A percentile compares a stretch with the other conserved stretches of the same genome.
Conservation (phyloP, 148 eudicot genomes). For the Agrostemma githago region DNA sequence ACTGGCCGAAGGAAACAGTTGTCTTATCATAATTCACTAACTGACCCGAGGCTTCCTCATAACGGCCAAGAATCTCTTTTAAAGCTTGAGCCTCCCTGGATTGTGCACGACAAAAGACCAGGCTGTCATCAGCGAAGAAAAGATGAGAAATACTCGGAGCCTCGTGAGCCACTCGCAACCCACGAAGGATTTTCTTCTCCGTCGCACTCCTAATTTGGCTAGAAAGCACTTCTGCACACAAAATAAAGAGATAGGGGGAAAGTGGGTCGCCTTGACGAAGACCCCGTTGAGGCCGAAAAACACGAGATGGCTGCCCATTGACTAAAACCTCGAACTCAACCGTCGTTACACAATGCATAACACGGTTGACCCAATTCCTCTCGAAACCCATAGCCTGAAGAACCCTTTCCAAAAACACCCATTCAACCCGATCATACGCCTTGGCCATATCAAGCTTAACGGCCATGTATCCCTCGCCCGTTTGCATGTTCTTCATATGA, state of each 20-base stretch:
- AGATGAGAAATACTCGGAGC: background rate
- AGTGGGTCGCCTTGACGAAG: background rate
- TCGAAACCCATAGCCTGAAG: background rate
- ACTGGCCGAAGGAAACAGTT: background rate
- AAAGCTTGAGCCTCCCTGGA: background rate
- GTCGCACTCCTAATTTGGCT: background rate
- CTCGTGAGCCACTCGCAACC: background rate
- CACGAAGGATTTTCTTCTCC: background rate
- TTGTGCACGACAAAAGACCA: background rate
- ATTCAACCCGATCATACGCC: background rate
- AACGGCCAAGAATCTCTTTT: background rate
- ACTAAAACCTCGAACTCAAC: background rate
- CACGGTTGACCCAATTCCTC: background rate
- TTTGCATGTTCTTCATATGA: background rate
- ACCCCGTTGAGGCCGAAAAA: background rate
- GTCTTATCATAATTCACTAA: background rate
- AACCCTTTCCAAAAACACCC: background rate
- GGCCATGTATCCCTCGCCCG: slow-evolving; percentile 4
- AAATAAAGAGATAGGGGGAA: background rate
- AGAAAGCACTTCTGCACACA: background rate
- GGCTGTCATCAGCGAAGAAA: slow-evolving; percentile 10
- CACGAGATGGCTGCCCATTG: background rate
- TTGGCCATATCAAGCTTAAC: background rate
- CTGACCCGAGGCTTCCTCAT: background rate
- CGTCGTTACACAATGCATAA: background rate